Base-by-base conservation (phyloP, 768 basidiomycete genomes). In the Epithele typhae region DNA sequence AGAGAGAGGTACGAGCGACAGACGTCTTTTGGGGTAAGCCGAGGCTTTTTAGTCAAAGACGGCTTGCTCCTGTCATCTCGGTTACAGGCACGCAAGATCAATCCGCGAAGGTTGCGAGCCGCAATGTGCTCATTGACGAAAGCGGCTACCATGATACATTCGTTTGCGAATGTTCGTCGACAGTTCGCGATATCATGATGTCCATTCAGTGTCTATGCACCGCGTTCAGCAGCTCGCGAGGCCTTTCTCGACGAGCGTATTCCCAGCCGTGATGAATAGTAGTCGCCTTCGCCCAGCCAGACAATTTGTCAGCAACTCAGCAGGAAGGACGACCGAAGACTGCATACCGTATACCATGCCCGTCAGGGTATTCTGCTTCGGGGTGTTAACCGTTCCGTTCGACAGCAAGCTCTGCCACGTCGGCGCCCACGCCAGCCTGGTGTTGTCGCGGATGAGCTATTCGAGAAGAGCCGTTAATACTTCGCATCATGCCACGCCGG, bases 381-480 rank as follows among this genome's bases (percentile, higher is more conserved):
- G 79, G 58, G 68, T 68, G 57, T 82, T 80, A 4, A 82, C 80
- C 6, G 83, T 84, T 27, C 79, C 82, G 57, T 84, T 81, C 2
- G 81, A 76, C 34, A 84, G 68, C 21, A 84, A 60, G 55, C 79
- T 82, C 55, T 82, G 73, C 79, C 81, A 84, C 14, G 66, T 58
- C 15, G 79, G 77, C 23, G 68, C 64, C 82, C 81, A 84, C 0
- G 78, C 78, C 9, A 81, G 59, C 12, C 64, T 56, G 0, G 75
- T 79, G 23, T 75, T 77, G 38, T 68, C 68, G 47, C 59, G 60
- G 43, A 84, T 56, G 27, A 82, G 67, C 72, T 76, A 43, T 35
- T 44, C 25, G 25, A 52, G 25, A 11, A 2, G 9, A 25, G n/a
- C 14, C n/a, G n/a, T n/a, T n/a, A 33, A 21, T n/a, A 9, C 10